These are phyloP conservation scores for Cicer arietinum DNA, from an alignment of 306 rosid genomes.

Conservation along the genomic window DNA sequence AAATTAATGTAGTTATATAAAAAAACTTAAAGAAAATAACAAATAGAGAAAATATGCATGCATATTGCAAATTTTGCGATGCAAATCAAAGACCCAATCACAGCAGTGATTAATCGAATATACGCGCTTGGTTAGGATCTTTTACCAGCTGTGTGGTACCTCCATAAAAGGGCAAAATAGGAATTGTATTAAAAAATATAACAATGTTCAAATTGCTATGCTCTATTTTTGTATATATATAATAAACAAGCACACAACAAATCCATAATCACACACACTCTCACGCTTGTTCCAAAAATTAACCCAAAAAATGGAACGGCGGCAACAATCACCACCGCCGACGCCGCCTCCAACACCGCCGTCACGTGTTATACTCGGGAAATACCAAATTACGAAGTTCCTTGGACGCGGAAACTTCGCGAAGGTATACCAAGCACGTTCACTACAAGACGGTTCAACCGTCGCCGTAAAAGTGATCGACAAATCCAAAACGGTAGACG, in stretches of 20 bases:
- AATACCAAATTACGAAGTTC: conserved; percentile 63
- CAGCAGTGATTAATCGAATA: too few relatives aligned
- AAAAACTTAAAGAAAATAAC: too few relatives aligned
- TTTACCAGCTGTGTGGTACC: too few relatives aligned
- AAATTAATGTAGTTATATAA: too few relatives aligned
- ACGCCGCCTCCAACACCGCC: conserved; percentile 33
- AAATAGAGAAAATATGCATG: too few relatives aligned
- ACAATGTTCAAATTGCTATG: conserved; percentile 22
- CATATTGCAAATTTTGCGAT: too few relatives aligned
- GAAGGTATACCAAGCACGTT: conserved; percentile 74
- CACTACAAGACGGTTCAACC: conserved; percentile 55
- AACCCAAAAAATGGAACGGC: conserved; percentile 52
- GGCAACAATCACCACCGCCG: conserved; percentile 44
- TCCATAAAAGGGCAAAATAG: conserved; percentile 29
- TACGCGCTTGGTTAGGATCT: too few relatives aligned
- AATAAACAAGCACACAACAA: neutral
- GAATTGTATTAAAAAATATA: neutral
- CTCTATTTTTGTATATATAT: neutral
- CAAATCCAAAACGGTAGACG: conserved; percentile 65
- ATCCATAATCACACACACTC: neutral
- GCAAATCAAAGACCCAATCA: too few relatives aligned
- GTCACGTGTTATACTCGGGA: conserved; percentile 60
- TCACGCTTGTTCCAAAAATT: neutral
- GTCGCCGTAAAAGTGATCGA: conserved; percentile 86
- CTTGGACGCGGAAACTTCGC: conserved; percentile 96